These are phyloP conservation scores for Microascus cirrosus DNA, from an alignment of 2,329 filamentous ascomycete genomes.

Conservation along the genomic window DNA sequence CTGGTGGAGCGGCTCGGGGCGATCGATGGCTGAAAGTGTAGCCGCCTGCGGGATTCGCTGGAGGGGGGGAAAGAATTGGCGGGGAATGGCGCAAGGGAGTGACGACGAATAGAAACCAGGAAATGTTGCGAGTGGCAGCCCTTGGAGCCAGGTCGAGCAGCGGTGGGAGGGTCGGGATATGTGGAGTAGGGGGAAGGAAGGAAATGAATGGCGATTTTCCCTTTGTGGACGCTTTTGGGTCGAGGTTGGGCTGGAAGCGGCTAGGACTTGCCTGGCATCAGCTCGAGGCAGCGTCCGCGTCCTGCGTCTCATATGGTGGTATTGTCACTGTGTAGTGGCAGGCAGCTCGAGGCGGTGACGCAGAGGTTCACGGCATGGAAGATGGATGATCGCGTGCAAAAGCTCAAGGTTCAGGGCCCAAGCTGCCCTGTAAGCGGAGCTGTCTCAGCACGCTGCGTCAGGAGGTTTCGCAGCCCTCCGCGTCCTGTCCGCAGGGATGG, in stretches of 20 bases:
- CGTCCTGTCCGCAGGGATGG: neutral
- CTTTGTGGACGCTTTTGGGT: neutral
- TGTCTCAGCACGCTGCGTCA: neutral
- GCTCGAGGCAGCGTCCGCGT: neutral
- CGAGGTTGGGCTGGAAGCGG: neutral
- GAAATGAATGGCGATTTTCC: neutral
- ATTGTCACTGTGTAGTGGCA: too few relatives aligned
- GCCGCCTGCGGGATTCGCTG: neutral
- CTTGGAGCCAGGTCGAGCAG: neutral
- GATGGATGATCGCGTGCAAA: too few relatives aligned
- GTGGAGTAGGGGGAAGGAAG: neutral
- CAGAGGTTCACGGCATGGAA: too few relatives aligned
- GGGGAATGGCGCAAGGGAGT: neutral
- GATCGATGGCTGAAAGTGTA: neutral
- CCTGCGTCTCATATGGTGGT: neutral
- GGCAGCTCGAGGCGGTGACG: too few relatives aligned
- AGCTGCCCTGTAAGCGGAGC: too few relatives aligned
- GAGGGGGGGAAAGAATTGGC: neutral
- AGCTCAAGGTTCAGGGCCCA: too few relatives aligned
- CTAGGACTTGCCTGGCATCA: neutral
- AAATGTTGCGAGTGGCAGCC: neutral
- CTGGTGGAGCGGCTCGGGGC: neutral
- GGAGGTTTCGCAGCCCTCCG: neutral
- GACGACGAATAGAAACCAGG: slow-evolving; percentile 1
- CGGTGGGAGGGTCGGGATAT: neutral